Evolutionary conservation across 768 basidiomycete genomes (phyloP).

Genomic region (Hypholoma fasciculare): DNA sequence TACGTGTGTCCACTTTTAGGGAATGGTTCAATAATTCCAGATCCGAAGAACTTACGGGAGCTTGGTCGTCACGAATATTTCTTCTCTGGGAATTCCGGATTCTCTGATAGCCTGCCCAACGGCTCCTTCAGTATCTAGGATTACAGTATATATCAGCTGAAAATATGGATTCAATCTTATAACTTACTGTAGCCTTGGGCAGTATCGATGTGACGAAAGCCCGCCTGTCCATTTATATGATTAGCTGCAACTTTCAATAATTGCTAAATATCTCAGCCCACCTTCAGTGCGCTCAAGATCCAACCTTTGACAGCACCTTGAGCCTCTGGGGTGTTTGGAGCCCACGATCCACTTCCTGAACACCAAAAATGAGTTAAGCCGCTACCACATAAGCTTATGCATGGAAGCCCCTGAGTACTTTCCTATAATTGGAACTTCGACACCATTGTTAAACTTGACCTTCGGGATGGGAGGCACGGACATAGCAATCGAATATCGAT

Average conservation of each 20-base stretch:
- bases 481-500: too few relatives aligned
- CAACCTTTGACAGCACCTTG: constrained; percentile 34
- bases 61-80: constrained; percentile 53
- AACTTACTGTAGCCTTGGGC: constrained; percentile 32
- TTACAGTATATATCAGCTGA: background rate
- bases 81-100: constrained; percentile 47
- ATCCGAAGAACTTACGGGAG: constrained; percentile 30
- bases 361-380: constrained; percentile 17
- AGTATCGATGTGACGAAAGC: constrained; percentile 44
- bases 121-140: constrained; percentile 34
- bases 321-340: constrained; percentile 32
- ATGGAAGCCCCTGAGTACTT: background rate
- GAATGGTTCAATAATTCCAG: background rate
- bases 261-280: constrained; percentile 4
- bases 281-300: constrained; percentile 41
- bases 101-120: constrained; percentile 45
- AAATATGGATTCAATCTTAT: background rate
- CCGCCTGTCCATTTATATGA: constrained; percentile 24
- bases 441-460: constrained; percentile 31
- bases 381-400: background rate
- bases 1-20: constrained; percentile 3
- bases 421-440: constrained; percentile 36
- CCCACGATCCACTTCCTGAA: constrained; percentile 41
- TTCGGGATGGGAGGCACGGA: constrained; percentile 1
- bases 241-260: too few relatives aligned